These are phyloP conservation scores for Termitomyces sp. DNA, from an alignment of 768 basidiomycete genomes.

Conservation along the genomic window DNA sequence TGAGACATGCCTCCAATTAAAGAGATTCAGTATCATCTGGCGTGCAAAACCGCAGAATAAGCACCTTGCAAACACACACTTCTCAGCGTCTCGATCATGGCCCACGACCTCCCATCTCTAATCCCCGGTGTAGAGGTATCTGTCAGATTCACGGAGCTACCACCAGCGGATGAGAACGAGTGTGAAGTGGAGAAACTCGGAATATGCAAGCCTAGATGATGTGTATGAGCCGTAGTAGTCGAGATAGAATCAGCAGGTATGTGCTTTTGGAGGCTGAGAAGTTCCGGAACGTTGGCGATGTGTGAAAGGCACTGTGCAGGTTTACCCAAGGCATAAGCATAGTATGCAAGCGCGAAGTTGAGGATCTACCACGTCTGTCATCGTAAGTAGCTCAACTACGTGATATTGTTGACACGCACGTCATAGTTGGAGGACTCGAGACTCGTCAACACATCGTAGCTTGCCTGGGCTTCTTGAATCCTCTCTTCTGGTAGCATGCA, in stretches of 20 bases:
- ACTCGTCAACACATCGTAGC: slow-evolving; percentile 49
- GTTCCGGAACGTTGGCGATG: slow-evolving; percentile 47
- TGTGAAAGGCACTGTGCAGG: slow-evolving; percentile 59
- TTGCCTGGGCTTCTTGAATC: slow-evolving; percentile 47
- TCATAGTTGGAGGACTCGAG: slow-evolving; percentile 47
- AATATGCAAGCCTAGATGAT: slow-evolving; percentile 24
- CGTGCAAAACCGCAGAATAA: slow-evolving; percentile 8
- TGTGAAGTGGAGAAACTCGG: slow-evolving; percentile 26
- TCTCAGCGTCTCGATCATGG: slow-evolving; percentile 65
- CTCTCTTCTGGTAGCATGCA: slow-evolving; percentile 50
- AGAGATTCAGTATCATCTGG: background rate
- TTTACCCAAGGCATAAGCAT: slow-evolving; percentile 69
- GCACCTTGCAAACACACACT: slow-evolving; percentile 76
- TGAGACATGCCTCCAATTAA: slow-evolving; percentile 60
- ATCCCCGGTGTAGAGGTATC: slow-evolving; percentile 45
- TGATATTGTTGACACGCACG: slow-evolving; percentile 33
- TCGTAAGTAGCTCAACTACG: background rate
- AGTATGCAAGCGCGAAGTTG: slow-evolving; percentile 67
- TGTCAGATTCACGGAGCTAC: slow-evolving; percentile 40
- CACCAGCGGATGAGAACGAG: slow-evolving; percentile 44
- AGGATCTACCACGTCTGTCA: slow-evolving; percentile 47
- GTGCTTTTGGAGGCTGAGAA: slow-evolving; percentile 49
- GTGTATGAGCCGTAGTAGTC: slow-evolving; percentile 13
- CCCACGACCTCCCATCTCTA: slow-evolving; percentile 67
- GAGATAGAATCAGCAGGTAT: slow-evolving; percentile 36